A percentile compares a stretch with the other conserved stretches of the same genome.
phyloP scores from a whole-genome alignment of 2,329 filamentous ascomycete genomes.

The Diplocarpon mali region DNA sequence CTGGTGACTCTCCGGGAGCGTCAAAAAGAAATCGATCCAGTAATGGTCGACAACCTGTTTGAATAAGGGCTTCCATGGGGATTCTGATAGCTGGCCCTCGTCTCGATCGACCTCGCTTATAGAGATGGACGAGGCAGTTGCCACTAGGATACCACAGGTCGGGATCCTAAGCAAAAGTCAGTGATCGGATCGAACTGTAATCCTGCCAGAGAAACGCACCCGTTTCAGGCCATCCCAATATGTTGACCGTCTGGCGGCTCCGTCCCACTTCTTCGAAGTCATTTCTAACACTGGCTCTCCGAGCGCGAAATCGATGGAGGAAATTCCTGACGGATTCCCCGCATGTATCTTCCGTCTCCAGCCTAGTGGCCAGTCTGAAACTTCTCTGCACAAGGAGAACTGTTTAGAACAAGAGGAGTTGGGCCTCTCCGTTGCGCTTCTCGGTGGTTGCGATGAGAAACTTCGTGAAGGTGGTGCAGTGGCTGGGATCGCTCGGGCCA shows the following conservation, averaged over 20 bases:
- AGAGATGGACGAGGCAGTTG: slow-evolving; percentile 60
- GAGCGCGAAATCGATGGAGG: slow-evolving; percentile 1
- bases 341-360: slow-evolving; percentile 13
- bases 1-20: slow-evolving; percentile 7
- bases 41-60: slow-evolving; percentile 47
- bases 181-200: not conserved
- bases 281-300: slow-evolving; percentile 12
- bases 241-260: slow-evolving; percentile 23
- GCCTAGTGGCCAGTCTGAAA: slow-evolving; percentile 16
- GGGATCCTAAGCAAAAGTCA: slow-evolving; percentile 44
- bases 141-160: slow-evolving; percentile 60
- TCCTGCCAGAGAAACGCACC: slow-evolving; percentile 26
- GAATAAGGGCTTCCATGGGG: slow-evolving; percentile 45
- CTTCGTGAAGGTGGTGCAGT: slow-evolving; percentile 8
- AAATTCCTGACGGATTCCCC: slow-evolving; percentile 4
- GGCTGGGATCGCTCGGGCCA: slow-evolving; percentile 14
- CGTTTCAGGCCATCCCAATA: slow-evolving; percentile 35
- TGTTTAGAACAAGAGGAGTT: slow-evolving; percentile 6
- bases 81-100: slow-evolving; percentile 59
- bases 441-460: not conserved
- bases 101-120: slow-evolving; percentile 51
- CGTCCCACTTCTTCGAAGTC: slow-evolving; percentile 29
- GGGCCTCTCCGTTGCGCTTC: not conserved
- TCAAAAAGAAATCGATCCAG: slow-evolving; percentile 39
- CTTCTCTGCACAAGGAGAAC: slow-evolving; percentile 16